These are phyloP conservation scores for Prinsepia uniflora DNA, from an alignment of 306 rosid species.

Conservation along the genomic window DNA sequence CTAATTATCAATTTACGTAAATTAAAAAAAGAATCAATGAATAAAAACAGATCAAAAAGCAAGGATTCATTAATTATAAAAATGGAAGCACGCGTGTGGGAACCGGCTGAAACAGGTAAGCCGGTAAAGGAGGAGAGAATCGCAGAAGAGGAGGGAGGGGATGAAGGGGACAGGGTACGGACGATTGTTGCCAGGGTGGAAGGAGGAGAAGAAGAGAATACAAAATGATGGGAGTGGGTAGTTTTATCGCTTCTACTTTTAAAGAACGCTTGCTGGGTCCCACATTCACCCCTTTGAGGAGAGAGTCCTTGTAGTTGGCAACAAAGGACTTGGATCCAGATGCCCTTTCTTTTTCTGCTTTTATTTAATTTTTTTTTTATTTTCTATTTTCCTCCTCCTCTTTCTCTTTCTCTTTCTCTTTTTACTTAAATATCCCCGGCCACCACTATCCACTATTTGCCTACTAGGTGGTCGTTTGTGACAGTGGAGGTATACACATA, in stretches of 20 bases:
- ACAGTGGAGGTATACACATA: too few relatives aligned
- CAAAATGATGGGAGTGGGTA: slow-evolving; percentile 54
- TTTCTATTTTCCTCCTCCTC: too few relatives aligned
- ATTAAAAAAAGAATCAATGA: too few relatives aligned
- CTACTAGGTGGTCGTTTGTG: too few relatives aligned
- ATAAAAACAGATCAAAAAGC: too few relatives aligned
- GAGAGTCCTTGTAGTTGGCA: not conserved
- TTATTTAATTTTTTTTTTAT: not conserved
- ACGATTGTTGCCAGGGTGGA: slow-evolving; percentile 80
- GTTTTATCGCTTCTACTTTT: slow-evolving; percentile 43
- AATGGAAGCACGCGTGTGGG: slow-evolving; percentile 38
- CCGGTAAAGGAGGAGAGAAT: slow-evolving; percentile 28
- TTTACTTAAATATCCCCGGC: too few relatives aligned
- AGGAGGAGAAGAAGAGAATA: slow-evolving; percentile 26
- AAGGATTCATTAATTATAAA: too few relatives aligned
- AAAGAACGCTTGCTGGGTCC: slow-evolving; percentile 31
- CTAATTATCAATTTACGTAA: too few relatives aligned
- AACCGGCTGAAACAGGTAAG: slow-evolving; percentile 37
- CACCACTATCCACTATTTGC: too few relatives aligned
- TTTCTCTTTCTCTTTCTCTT: not conserved
- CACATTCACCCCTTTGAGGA: not conserved
- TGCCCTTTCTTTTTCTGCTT: not conserved
- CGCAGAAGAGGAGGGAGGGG: slow-evolving; percentile 18
- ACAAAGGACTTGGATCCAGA: slow-evolving; percentile 21
- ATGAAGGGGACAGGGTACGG: slow-evolving; percentile 62